Conservation (phyloP, 495 filamentous ascomycete species). For the Penicillium fimorum region DNA sequence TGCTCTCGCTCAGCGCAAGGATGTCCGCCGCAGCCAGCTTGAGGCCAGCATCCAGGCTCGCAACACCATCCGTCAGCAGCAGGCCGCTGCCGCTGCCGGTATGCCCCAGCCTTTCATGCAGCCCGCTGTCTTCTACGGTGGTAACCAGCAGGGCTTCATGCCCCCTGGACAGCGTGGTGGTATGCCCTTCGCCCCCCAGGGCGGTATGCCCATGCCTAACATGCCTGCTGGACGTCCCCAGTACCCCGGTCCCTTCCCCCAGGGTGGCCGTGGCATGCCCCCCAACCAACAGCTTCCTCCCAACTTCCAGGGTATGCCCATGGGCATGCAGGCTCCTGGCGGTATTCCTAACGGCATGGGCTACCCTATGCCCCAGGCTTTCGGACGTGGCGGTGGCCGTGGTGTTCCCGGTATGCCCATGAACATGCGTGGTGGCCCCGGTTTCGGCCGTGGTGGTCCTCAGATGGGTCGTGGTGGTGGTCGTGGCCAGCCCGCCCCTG, state of each 20-base stretch:
- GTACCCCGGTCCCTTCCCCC: conserved; percentile 75
- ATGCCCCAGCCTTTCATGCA: conserved; percentile 87
- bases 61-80: conserved; percentile 97
- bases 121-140: conserved; percentile 82
- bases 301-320: conserved; percentile 77
- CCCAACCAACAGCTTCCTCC: conserved; percentile 76
- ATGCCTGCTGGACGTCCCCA: conserved; percentile 82
- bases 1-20: conserved; percentile 97
- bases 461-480: conserved; percentile 53
- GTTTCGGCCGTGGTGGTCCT: conserved; percentile 52
- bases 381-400: conserved; percentile 71
- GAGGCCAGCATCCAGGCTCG: conserved; percentile 99
- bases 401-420: conserved; percentile 74
- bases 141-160: conserved; percentile 83
- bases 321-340: conserved; percentile 66
- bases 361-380: conserved; percentile 54
- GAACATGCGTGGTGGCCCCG: conserved; percentile 70
- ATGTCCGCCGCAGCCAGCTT: conserved; percentile 97
- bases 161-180: conserved; percentile 69
- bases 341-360: conserved; percentile 55
- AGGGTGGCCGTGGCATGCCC: conserved; percentile 78
- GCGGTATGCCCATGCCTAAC: conserved; percentile 74
- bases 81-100: conserved; percentile 88
- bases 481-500: conserved; percentile 40
- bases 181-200: conserved; percentile 82